These are phyloP conservation scores for Rhizophlyctis rosea DNA, from an alignment of 192 early-diverging fungal species.

Conservation along the genomic window DNA sequence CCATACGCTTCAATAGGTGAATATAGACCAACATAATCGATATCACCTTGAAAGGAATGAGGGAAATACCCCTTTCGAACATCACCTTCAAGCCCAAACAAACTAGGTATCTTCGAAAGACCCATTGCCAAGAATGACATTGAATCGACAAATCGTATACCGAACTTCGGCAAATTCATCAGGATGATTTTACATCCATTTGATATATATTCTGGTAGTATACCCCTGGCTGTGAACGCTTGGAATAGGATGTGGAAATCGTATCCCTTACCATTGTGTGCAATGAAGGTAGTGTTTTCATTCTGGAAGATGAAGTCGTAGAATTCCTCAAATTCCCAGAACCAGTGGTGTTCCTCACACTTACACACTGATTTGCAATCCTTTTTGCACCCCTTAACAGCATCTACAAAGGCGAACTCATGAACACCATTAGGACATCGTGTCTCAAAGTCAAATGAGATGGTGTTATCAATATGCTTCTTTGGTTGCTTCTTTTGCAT, in stretches of 20 bases:
- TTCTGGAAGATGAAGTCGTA: conserved; percentile 1
- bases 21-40: background rate
- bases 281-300: background rate
- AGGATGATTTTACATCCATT: background rate
- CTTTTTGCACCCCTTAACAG: too few relatives aligned
- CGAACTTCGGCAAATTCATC: too few relatives aligned
- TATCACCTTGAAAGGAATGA: too few relatives aligned
- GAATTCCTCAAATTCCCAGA: background rate
- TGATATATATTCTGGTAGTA: background rate
- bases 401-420: too few relatives aligned
- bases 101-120: background rate
- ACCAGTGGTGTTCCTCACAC: background rate
- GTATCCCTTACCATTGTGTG: conserved; percentile 1
- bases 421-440: too few relatives aligned
- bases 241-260: conserved; percentile 1
- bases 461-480: too few relatives aligned
- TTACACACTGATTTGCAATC: background rate
- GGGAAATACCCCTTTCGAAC: too few relatives aligned
- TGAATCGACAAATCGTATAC: background rate
- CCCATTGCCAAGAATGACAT: conserved; percentile 1
- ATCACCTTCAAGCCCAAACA: too few relatives aligned
- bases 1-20: background rate
- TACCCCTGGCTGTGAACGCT: background rate
- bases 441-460: too few relatives aligned
- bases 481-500: too few relatives aligned